Percentiles rank a stretch among this genome's conserved stretches.
Evolutionary conservation across 345 rosid genomes (phyloP).

Genomic region (Salix exigua): DNA sequence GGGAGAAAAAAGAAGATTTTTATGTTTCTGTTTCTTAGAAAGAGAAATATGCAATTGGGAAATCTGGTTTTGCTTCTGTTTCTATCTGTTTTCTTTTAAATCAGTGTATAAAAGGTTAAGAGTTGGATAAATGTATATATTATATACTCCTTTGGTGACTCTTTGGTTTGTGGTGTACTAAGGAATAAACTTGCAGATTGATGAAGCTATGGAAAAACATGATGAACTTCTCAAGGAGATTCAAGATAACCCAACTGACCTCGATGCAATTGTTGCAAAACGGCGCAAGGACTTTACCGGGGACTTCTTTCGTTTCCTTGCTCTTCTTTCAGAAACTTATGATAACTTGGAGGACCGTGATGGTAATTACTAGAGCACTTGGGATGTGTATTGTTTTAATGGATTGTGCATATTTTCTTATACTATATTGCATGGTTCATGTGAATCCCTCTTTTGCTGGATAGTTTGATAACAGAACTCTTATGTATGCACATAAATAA

Average conservation of each 20-base stretch:
- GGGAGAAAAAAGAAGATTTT: too few species aligned
- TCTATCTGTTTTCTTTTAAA: too few species aligned
- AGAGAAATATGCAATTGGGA: too few species aligned
- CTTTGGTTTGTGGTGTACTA: constrained; percentile 29
- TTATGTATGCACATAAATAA: too few species aligned
- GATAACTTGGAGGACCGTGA: constrained; percentile 77
- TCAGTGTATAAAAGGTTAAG: too few species aligned
- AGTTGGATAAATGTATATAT: background rate
- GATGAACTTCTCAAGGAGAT: constrained; percentile 69
- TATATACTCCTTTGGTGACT: constrained; percentile 19
- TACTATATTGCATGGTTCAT: background rate
- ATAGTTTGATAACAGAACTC: background rate
- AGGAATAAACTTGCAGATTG: constrained; percentile 71
- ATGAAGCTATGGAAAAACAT: constrained; percentile 87
- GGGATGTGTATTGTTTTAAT: background rate
- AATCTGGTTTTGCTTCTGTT: too few species aligned
- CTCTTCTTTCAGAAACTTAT: constrained; percentile 58
- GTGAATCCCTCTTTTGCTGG: background rate
- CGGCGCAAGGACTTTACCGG: constrained; percentile 75
- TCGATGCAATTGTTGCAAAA: constrained; percentile 65
- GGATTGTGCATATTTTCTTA: background rate
- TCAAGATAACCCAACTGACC: constrained; percentile 74
- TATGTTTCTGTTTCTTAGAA: too few species aligned
- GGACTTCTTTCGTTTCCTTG: constrained; percentile 66
- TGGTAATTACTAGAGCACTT: constrained; percentile 46